A percentile compares a stretch with the other conserved stretches of the same genome.
Conservation (phyloP, 108 stramenopile genomes). For the Cyclotella baltica region DNA sequence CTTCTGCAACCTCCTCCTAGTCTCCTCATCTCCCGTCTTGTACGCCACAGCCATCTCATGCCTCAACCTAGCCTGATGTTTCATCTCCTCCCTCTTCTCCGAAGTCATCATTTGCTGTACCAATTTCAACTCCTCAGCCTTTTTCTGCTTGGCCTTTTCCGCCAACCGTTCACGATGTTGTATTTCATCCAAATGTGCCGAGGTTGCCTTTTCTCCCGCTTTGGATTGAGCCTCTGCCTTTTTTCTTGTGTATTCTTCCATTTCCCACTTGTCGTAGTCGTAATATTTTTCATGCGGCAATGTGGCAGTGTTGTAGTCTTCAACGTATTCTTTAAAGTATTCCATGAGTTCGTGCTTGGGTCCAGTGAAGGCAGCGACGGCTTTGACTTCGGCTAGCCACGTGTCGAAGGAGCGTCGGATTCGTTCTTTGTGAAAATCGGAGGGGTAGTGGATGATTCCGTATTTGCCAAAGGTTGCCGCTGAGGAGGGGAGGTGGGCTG, state of each 20-base stretch:
- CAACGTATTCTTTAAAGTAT: constrained; percentile 90
- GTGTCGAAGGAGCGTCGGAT: constrained; percentile 85
- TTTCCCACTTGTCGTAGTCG: constrained; percentile 97
- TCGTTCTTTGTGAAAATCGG: constrained; percentile 75
- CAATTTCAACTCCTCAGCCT: constrained; percentile 58
- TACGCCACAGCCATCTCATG: constrained; percentile 86
- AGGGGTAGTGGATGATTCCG: constrained; percentile 78
- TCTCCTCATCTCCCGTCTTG: constrained; percentile 81
- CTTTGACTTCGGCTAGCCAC: constrained; percentile 94
- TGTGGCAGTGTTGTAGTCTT: constrained; percentile 98
- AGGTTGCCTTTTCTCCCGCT: constrained; percentile 33
- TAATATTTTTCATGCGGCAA: constrained; percentile 94
- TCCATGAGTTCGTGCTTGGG: constrained; percentile 88
- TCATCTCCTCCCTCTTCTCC: constrained; percentile 83
- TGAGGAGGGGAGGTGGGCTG: constrained; percentile 4
- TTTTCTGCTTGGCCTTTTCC: constrained; percentile 47
- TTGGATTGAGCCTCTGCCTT: constrained; percentile 55
- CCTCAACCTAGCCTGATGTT: constrained; percentile 70
- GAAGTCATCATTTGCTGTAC: constrained; percentile 62
- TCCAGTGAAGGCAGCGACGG: constrained; percentile 73
- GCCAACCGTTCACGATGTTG: constrained; percentile 58
- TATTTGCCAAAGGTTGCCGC: constrained; percentile 86
- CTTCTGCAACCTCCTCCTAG: constrained; percentile 68
- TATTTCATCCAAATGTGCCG: constrained; percentile 50
- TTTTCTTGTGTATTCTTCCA: constrained; percentile 85